Base-by-base conservation (phyloP, 345 rosid species). In the Brassica incana region DNA sequence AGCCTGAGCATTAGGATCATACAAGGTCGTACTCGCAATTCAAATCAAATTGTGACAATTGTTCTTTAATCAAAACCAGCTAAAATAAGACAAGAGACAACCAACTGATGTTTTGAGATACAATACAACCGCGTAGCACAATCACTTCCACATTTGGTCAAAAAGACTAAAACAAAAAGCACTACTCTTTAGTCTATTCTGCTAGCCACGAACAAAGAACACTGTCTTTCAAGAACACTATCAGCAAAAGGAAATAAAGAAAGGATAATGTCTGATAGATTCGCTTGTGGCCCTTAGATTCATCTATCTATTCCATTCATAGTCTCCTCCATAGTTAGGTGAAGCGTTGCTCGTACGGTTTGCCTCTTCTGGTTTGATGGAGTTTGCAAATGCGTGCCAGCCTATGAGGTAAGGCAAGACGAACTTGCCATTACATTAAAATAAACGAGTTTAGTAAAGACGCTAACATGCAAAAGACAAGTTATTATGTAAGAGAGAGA, bases 351-450 rank as follows among this genome's bases (percentile, higher is more conserved):
- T 92, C 48, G 15, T 25, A 0, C 82, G 84, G 83, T 72, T 78
- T 16, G 77, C 1, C 5, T 88, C 91, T 40, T 86, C 88, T 2
- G 86, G 89, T 82, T 78, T 90, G 69, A 85, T 87, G 73, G 91
- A 77, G 82, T 85, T 87, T 0, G 92, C 90, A 74, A 82, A 92
- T 50, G 98, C 87, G 52, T 91, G 88, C 97, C 97, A 92, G 2
- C 98, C 98, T 66, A 94, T 67, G 14, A 94, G 85, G 85, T 88
- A 82, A 1, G 98, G 97, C 88, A 94, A 79, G 52, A 92, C 75
- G 70, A 85, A 94, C 96, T 94, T 25, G 94, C 89, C 64, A 12
- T n/a, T 74, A 38, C 45, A 29, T 27, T 27, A 62, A 18, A 18
- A 18, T 18, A 18, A 65, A 33, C n/a, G 54, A 54, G 68, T 75